Evolutionary conservation across 176 grass and related monocot species (phyloP), one percentile per base, ranked within the genome.

Genomic region (Zizania latifolia): DNA sequence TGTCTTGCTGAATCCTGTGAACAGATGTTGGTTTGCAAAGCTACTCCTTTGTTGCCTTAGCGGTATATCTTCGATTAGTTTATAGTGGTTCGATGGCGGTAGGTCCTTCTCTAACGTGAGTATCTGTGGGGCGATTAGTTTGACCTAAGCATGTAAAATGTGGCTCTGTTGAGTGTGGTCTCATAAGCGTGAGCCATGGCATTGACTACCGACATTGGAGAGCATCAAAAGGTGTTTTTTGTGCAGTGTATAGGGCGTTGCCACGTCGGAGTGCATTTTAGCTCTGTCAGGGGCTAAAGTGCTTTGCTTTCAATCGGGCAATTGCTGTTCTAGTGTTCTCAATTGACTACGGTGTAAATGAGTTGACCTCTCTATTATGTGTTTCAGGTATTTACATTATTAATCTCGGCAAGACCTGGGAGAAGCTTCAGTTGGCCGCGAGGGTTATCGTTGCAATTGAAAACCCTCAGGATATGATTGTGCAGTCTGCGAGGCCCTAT

Each of bases 401-500:
- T 29, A 93, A 93, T 82, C 75, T 97, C 32, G 90, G 87, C 8
- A 97, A 90, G 58, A 97, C 93, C 12, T 93, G 85, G 87, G 93
- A 97, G 41, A 97, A 97, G 64, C 87, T 97, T 65, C 85, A 86
- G 65, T 58, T 93, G 75, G 93, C 93, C 3, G 93, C 93, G 2
- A 81, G 93, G 37, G 93, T 97, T 27, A 97, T 93, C 0, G 90
- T 93, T 53, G 85, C 87, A 1, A 90, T 97, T 46, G 93, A 97
- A 37, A 97, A 97, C 43, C 93, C 93, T 0, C 82, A 90, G 48
- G 93, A 97, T 39, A 97, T 97, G 14, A 97, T 97, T 7, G 93
- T 97, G 23, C 93, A 93, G 57, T 97, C 93, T 57, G 93, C 93
- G 41, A 97, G 90, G 72, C 93, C 93, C 0, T 93, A 97, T 62